Evolutionary conservation across 768 basidiomycete species (phyloP).

Genomic region (Agaricus bisporus): DNA sequence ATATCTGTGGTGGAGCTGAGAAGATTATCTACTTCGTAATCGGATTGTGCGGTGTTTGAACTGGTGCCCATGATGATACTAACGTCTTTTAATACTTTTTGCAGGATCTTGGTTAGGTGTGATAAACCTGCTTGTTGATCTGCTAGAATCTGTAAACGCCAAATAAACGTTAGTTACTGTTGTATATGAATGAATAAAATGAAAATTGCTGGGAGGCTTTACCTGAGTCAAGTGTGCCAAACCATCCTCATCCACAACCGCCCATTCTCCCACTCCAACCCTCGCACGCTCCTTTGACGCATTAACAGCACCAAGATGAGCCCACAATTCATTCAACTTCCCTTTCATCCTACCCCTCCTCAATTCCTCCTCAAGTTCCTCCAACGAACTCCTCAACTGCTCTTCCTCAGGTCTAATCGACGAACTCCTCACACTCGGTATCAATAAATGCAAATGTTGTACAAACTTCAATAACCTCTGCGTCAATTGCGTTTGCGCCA

Average conservation of each 20-base stretch:
- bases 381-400: slow-evolving; percentile 58
- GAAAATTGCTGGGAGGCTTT: slow-evolving; percentile 12
- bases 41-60: slow-evolving; percentile 11
- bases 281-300: slow-evolving; percentile 49
- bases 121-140: slow-evolving; percentile 79
- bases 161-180: slow-evolving; percentile 4
- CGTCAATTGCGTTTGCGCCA: slow-evolving; percentile 61
- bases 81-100: slow-evolving; percentile 58
- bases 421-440: slow-evolving; percentile 69
- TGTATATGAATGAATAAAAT: slow-evolving; percentile 2
- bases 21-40: slow-evolving; percentile 23
- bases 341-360: slow-evolving; percentile 57
- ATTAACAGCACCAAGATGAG: slow-evolving; percentile 67
- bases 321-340: slow-evolving; percentile 83
- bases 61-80: slow-evolving; percentile 51
- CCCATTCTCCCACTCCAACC: slow-evolving; percentile 54
- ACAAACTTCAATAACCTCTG: slow-evolving; percentile 66
- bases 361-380: slow-evolving; percentile 72
- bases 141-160: slow-evolving; percentile 50
- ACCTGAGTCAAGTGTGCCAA: slow-evolving; percentile 73
- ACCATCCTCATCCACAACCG: slow-evolving; percentile 84
- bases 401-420: slow-evolving; percentile 81
- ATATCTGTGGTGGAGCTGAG: slow-evolving; percentile 28
- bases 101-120: slow-evolving; percentile 72
- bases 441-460: slow-evolving; percentile 73